phyloP scores from a whole-genome alignment of 1,284 basidiomycete species.

The Leccinum glutinopallens region DNA sequence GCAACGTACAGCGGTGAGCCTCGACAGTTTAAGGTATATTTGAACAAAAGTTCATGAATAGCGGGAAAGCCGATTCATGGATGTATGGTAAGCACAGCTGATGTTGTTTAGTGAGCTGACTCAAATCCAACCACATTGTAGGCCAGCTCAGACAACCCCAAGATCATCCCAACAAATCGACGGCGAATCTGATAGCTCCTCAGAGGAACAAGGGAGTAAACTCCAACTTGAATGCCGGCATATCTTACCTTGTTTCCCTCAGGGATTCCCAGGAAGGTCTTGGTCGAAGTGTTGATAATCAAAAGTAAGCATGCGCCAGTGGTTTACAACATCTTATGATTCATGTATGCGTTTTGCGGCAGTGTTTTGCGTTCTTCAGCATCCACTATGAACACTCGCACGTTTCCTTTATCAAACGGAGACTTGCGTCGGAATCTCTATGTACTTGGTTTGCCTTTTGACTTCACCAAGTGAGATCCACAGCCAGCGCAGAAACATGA shows the following conservation, averaged over 20 bases:
- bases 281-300: slow-evolving; percentile 6
- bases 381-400: slow-evolving; percentile 18
- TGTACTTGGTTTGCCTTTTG: slow-evolving; percentile 76
- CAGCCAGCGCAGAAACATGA: not conserved
- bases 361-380: slow-evolving; percentile 29
- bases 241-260: slow-evolving; percentile 18
- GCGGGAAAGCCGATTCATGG: slow-evolving; percentile 14
- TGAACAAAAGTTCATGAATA: slow-evolving; percentile 2
- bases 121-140: slow-evolving; percentile 12
- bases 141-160: slow-evolving; percentile 20
- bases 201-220: slow-evolving; percentile 19
- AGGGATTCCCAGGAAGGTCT: slow-evolving; percentile 19
- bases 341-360: slow-evolving; percentile 39
- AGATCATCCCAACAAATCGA: slow-evolving; percentile 10
- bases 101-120: slow-evolving; percentile 1
- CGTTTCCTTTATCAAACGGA: slow-evolving; percentile 35
- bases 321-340: not conserved
- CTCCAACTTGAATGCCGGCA: not conserved
- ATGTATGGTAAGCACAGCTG: slow-evolving; percentile 19
- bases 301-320: slow-evolving; percentile 12
- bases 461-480: slow-evolving; percentile 63
- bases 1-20: slow-evolving; percentile 21
- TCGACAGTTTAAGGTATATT: not conserved
- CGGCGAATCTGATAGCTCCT: not conserved
- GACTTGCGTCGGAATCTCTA: slow-evolving; percentile 76